These are phyloP conservation scores for Colletotrichum gigasporum DNA, from an alignment of 2,329 filamentous ascomycete species.

Conservation along the genomic window DNA sequence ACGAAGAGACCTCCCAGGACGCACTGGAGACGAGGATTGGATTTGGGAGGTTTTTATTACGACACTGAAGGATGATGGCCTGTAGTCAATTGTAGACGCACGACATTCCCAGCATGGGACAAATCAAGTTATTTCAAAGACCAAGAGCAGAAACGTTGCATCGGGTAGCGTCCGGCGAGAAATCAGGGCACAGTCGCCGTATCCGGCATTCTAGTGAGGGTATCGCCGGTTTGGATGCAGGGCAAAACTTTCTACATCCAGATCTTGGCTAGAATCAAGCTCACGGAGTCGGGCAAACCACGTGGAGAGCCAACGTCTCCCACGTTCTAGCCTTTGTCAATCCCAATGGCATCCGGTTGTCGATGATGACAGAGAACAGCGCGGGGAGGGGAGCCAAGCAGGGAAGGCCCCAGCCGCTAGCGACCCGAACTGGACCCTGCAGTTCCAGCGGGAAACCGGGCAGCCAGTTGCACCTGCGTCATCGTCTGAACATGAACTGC, in stretches of 20 bases:
- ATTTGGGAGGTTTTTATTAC: constrained; percentile 24
- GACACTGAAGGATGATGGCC: constrained; percentile 27
- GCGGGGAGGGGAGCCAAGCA: constrained; percentile 19
- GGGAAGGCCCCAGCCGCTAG: constrained; percentile 19
- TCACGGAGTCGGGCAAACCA: background rate
- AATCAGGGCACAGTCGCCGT: too few species aligned
- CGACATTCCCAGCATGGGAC: constrained; percentile 27
- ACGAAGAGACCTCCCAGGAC: constrained; percentile 25
- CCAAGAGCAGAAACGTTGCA: background rate
- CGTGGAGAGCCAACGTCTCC: background rate
- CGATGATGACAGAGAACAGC: background rate
- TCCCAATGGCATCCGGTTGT: background rate
- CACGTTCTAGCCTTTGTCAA: background rate
- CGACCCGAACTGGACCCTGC: constrained; percentile 20
- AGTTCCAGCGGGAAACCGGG: constrained; percentile 27
- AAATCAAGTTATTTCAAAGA: constrained; percentile 21
- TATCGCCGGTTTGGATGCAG: background rate
- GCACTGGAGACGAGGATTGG: constrained; percentile 21
- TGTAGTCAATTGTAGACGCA: constrained; percentile 28
- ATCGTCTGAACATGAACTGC: constrained; percentile 25
- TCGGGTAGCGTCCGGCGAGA: background rate
- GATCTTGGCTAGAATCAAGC: background rate
- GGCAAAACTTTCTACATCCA: background rate
- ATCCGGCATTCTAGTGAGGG: background rate
- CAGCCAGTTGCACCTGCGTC: constrained; percentile 33